These are phyloP conservation scores for Saturnispora serradocipensis DNA, from an alignment of 805 yeast genomes.

Conservation along the genomic window DNA sequence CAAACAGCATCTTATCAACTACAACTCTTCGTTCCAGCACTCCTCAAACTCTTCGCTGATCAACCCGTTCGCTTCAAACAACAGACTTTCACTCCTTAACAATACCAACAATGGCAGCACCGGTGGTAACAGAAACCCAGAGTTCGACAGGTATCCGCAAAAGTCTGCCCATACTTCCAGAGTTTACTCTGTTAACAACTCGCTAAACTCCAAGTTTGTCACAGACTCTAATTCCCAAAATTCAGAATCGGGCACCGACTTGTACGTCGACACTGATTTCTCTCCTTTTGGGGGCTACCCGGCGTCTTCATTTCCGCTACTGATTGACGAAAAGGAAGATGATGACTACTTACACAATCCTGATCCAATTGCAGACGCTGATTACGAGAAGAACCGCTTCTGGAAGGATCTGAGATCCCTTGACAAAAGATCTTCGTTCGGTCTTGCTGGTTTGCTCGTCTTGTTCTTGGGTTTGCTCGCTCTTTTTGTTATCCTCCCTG, in stretches of 20 bases:
- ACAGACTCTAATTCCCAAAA: slow-evolving; percentile 15
- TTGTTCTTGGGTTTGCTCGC: slow-evolving; percentile 53
- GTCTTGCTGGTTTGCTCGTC: slow-evolving; percentile 49
- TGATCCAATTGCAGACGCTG: slow-evolving; percentile 88
- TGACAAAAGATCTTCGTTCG: slow-evolving; percentile 55
- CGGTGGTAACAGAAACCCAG: slow-evolving; percentile 29
- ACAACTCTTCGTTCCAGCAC: slow-evolving; percentile 19
- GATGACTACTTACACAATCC: slow-evolving; percentile 96
- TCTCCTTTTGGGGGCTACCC: slow-evolving; percentile 98
- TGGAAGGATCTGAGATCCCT: slow-evolving; percentile 52
- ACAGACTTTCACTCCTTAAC: slow-evolving; percentile 11
- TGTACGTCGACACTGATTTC: slow-evolving; percentile 52
- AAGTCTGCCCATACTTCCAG: slow-evolving; percentile 37
- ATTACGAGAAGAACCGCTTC: slow-evolving; percentile 65
- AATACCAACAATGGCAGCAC: not conserved
- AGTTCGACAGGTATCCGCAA: slow-evolving; percentile 61
- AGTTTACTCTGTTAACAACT: slow-evolving; percentile 45
- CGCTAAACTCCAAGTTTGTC: slow-evolving; percentile 27
- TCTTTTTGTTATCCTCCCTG: slow-evolving; percentile 76
- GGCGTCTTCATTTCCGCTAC: slow-evolving; percentile 81
- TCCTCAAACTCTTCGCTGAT: slow-evolving; percentile 21
- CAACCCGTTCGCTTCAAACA: slow-evolving; percentile 25
- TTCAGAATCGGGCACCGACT: slow-evolving; percentile 21
- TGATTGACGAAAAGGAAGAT: slow-evolving; percentile 85
- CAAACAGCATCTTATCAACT: slow-evolving; percentile 16